Conservation (phyloP, 2,329 filamentous ascomycete genomes). For the Xylaria sp. region DNA sequence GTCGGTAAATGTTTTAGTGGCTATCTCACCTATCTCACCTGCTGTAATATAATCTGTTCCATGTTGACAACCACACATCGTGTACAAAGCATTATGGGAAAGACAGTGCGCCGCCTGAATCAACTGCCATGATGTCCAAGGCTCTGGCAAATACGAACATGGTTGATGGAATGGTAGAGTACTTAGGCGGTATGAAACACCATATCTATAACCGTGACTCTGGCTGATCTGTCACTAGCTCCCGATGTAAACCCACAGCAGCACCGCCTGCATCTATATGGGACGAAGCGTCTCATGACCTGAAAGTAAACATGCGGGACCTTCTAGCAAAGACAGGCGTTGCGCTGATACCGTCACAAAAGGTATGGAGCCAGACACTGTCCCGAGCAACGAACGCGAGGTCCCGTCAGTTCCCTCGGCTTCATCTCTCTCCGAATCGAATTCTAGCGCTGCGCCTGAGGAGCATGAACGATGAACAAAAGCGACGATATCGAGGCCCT, state of each 20-base stretch:
- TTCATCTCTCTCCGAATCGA: conserved; percentile 40
- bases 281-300: background rate
- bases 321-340: conserved; percentile 12
- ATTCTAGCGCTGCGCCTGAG: conserved; percentile 43
- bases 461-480: conserved; percentile 36
- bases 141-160: background rate
- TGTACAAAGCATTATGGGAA: background rate
- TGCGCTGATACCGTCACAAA: conserved; percentile 19
- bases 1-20: too few species aligned
- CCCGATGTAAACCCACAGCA: background rate
- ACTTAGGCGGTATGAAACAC: conserved; percentile 6
- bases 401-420: conserved; percentile 33
- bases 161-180: background rate
- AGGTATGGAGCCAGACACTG: conserved; percentile 37
- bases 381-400: conserved; percentile 40
- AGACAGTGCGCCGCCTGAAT: background rate
- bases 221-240: conserved; percentile 5
- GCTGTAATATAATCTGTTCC: background rate
- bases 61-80: background rate
- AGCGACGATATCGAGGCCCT: conserved; percentile 29
- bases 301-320: conserved; percentile 22
- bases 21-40: background rate
- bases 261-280: background rate
- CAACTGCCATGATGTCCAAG: background rate
- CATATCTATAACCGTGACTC: background rate